Base-by-base conservation (phyloP, 305 asterid species). In the Solanum aculeatissimum region DNA sequence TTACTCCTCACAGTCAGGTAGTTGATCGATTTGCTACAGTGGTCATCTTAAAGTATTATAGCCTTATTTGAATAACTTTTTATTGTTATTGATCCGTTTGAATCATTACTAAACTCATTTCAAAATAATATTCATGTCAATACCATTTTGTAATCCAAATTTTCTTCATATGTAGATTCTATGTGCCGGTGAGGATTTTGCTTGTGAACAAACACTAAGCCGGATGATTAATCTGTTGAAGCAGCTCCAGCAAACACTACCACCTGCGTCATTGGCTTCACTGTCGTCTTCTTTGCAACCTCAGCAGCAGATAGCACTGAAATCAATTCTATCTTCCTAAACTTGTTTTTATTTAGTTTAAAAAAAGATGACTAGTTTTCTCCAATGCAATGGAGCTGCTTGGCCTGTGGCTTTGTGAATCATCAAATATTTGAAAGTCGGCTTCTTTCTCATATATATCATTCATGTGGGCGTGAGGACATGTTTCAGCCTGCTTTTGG, bases 211-310 rank as follows among this genome's bases (percentile, higher is more conserved):
- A 60, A 82, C 85, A 27, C 18, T 40, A 58, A 47, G 14, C 43
- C 57, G 81, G 45, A 82, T 86, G 80, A 68, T 82, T 53, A 75
- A 47, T 66, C 80, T 83, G 16, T 82, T 86, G 80, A 86, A 51
- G 80, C 80, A 86, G 69, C 85, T 86, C 68, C 83, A 82, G 43
- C 80, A 82, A 63, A 82, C 85, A 69, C 58, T 82, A 83, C 86
- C 88, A 21, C 29, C 84, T 23, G 88, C 62, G 4, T 63, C n/a
- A 27, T n/a, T 63, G 71, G 1, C 2, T 63, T 27, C 71, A 63
- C 6, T 27, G 13, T 27, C n/a, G 42, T 63, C 12, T 13, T 63
- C 19, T 35, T 63, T 63, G 71, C 71, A 62, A 25, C 66, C 66
- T 58, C 66, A 58, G 66, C 66, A 21, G 32, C 66, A 4, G 11